Evolutionary conservation across 495 filamentous ascomycete species (phyloP).

Genomic region (Tuber brumale): DNA sequence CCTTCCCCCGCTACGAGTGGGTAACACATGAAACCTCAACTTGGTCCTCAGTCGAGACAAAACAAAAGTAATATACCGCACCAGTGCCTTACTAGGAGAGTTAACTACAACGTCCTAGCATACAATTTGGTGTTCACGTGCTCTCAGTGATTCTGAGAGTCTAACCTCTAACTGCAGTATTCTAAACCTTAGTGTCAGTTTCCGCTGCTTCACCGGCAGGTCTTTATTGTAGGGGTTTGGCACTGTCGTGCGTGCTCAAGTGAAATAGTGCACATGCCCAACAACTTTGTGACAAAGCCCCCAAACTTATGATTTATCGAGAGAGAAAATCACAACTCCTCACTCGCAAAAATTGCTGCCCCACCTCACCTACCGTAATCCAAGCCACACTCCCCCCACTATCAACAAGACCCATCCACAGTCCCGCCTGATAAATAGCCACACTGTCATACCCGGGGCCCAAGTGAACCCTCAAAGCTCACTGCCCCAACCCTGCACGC

Average conservation of each 20-base stretch:
- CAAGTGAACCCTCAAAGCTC: neutral
- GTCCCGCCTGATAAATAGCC: neutral
- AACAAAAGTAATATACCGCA: neutral
- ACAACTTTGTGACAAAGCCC: neutral
- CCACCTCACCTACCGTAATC: neutral
- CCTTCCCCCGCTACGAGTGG: neutral
- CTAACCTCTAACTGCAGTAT: too few species aligned
- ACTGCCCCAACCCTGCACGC: neutral
- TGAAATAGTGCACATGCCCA: too few species aligned
- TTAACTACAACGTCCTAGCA: neutral
- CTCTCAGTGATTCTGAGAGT: neutral
- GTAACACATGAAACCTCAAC: neutral
- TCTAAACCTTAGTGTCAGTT: too few species aligned
- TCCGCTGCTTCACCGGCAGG: too few species aligned
- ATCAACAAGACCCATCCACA: neutral
- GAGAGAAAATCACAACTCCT: neutral
- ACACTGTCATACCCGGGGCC: neutral
- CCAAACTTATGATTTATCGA: neutral
- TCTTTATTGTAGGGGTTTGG: too few species aligned
- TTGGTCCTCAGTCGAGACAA: neutral
- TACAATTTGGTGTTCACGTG: too few species aligned
- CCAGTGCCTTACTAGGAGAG: neutral
- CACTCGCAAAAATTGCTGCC: neutral
- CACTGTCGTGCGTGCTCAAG: too few species aligned
- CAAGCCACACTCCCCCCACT: neutral